phyloP scores from a whole-genome alignment of 306 rosid species.

The Quercus mongolica region DNA sequence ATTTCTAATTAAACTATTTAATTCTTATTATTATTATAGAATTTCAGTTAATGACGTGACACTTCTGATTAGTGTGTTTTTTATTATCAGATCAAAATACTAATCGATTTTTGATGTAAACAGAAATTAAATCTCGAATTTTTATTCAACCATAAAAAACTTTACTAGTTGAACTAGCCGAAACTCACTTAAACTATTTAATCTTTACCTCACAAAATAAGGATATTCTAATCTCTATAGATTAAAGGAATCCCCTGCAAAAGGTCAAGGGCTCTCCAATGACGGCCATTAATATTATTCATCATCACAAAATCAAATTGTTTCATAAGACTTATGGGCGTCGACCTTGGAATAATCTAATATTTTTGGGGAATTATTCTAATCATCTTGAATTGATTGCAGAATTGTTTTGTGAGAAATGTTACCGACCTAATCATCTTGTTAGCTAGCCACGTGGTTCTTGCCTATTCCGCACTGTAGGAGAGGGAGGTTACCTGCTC shows the following conservation, averaged over 20 bases:
- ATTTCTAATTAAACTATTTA: no score
- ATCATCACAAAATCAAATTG: neutral
- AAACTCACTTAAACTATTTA: neutral
- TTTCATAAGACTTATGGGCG: neutral
- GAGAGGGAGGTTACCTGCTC: neutral
- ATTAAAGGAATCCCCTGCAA: no score
- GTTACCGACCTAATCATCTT: neutral
- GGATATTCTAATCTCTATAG: neutral
- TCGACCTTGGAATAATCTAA: neutral
- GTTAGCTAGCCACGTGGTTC: neutral
- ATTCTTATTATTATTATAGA: neutral
- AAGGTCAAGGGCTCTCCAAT: neutral
- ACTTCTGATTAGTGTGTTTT: no score
- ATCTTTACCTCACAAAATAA: neutral
- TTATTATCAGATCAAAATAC: accelerated
- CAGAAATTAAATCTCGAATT: no score
- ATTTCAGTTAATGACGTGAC: no score
- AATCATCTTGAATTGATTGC: neutral
- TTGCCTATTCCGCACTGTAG: neutral
- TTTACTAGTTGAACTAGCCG: accelerated
- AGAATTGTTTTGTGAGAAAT: neutral
- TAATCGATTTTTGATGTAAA: no score
- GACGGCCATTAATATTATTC: no score
- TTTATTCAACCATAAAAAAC: no score
- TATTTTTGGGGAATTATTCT: constrained; percentile 3